Percentiles rank a stretch among this genome's conserved stretches.
Conservation (phyloP, 768 basidiomycete species). For the Pluteus cervinus region DNA sequence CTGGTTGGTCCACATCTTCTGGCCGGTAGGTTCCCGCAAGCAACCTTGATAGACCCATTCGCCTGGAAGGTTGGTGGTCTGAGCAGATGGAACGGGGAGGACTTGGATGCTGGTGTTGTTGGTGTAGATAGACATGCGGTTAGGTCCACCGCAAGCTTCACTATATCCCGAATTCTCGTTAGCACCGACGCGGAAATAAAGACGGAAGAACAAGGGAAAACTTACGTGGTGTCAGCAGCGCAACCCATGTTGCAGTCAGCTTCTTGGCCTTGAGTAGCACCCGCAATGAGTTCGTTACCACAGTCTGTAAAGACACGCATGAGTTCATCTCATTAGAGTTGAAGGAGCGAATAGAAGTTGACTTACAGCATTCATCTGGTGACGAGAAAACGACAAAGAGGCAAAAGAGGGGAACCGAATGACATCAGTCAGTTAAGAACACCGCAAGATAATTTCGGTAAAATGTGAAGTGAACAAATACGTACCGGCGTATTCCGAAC, state of each 20-base stretch:
- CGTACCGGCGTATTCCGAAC: conserved; percentile 59
- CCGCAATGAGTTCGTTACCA: conserved; percentile 57
- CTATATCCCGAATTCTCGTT: conserved; percentile 21
- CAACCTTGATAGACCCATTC: conserved; percentile 65
- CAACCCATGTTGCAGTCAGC: conserved; percentile 70
- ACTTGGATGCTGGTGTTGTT: conserved; percentile 43
- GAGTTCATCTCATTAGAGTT: background rate
- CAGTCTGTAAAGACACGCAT: conserved; percentile 43
- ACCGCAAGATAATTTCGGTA: no score
- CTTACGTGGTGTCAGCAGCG: conserved; percentile 60
- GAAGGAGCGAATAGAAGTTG: background rate
- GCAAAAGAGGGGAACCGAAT: conserved; percentile 5
- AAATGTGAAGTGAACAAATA: conserved; percentile 8
- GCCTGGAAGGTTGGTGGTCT: conserved; percentile 54
- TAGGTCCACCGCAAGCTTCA: conserved; percentile 68
- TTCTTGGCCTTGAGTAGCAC: conserved; percentile 44
- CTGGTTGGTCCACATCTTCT: conserved; percentile 55
- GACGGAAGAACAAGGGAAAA: conserved; percentile 7
- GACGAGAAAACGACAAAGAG: no score
- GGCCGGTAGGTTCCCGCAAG: conserved; percentile 47
- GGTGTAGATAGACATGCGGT: conserved; percentile 66
- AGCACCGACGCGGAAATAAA: conserved; percentile 4
- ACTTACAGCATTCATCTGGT: conserved; percentile 41
- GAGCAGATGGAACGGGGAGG: conserved; percentile 52
- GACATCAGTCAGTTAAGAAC: no score